These are phyloP conservation scores for Talaromyces thailandensis DNA, from an alignment of 495 filamentous ascomycete species.

Conservation along the genomic window DNA sequence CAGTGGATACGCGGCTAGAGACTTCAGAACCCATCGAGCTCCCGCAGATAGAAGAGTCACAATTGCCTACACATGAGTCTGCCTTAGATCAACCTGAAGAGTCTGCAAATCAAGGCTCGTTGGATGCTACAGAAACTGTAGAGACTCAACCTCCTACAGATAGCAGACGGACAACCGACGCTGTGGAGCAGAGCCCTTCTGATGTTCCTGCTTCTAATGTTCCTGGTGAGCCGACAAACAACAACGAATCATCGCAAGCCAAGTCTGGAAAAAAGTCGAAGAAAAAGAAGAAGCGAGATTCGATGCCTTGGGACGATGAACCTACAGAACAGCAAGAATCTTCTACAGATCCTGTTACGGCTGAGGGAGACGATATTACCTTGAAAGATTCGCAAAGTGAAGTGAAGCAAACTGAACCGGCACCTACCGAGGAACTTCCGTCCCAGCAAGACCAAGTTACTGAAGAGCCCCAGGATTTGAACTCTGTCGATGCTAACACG, in stretches of 20 bases:
- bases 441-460: slow-evolving; percentile 5
- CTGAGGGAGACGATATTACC: not conserved
- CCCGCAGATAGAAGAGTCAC: not conserved
- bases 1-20: too few species aligned
- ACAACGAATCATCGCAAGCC: not conserved
- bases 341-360: not conserved
- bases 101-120: not conserved
- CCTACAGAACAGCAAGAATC: not conserved
- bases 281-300: slow-evolving; percentile 29
- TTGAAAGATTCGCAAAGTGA: not conserved
- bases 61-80: not conserved
- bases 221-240: not conserved
- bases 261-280: slow-evolving; percentile 26
- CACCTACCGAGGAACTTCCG: not conserved
- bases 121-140: not conserved
- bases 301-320: not conserved
- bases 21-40: not conserved
- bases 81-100: not conserved
- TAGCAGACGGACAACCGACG: not conserved
- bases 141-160: not conserved
- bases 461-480: slow-evolving; percentile 7
- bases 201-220: not conserved
- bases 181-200: not conserved
- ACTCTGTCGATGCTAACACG: not conserved
- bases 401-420: not conserved